Percentiles rank a stretch among this genome's conserved stretches.
These are phyloP conservation scores for Trichocomaceae sp. DNA, from an alignment of 2,329 filamentous ascomycete genomes.

Conservation along the genomic window DNA sequence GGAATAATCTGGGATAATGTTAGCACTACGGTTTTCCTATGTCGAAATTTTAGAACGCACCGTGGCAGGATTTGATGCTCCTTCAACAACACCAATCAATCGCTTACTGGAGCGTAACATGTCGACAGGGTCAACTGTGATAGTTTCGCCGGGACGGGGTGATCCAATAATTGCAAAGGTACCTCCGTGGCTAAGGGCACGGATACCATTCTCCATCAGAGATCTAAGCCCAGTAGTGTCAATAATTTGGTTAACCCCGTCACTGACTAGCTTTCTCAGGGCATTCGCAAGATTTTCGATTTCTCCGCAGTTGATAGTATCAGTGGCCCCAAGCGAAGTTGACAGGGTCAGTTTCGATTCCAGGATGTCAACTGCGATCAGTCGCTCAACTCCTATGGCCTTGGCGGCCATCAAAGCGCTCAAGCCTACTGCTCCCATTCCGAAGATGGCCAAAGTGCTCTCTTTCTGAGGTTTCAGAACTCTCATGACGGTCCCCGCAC, in stretches of 20 bases:
- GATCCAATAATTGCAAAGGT: conserved; percentile 30
- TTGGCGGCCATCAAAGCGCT: conserved; percentile 19
- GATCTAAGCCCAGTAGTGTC: conserved; percentile 27
- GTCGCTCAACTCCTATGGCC: conserved; percentile 16
- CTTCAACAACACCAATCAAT: conserved; percentile 29
- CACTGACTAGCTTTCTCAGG: conserved; percentile 22
- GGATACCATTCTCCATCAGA: conserved; percentile 26
- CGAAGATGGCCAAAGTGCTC: conserved; percentile 22
- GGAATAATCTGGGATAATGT: conserved; percentile 26
- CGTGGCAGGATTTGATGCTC: conserved; percentile 17
- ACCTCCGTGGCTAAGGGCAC: conserved; percentile 25
- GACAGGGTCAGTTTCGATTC: conserved; percentile 39
- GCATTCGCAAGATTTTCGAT: conserved; percentile 22
- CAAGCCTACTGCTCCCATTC: conserved; percentile 24
- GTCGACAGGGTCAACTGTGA: conserved; percentile 22
- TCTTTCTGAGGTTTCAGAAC: conserved; percentile 20
- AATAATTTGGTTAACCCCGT: conserved; percentile 24
- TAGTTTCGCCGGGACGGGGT: conserved; percentile 20
- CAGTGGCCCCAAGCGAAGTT: conserved; percentile 40
- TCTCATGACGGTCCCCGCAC: conserved; percentile 28
- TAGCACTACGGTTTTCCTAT: background rate
- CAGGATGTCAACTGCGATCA: conserved; percentile 45
- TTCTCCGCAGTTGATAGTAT: conserved; percentile 31
- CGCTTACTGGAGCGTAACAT: conserved; percentile 26
- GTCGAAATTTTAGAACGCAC: conserved; percentile 19